Base-by-base conservation (phyloP, 257 asterid genomes). In the Forsythia suspensa region DNA sequence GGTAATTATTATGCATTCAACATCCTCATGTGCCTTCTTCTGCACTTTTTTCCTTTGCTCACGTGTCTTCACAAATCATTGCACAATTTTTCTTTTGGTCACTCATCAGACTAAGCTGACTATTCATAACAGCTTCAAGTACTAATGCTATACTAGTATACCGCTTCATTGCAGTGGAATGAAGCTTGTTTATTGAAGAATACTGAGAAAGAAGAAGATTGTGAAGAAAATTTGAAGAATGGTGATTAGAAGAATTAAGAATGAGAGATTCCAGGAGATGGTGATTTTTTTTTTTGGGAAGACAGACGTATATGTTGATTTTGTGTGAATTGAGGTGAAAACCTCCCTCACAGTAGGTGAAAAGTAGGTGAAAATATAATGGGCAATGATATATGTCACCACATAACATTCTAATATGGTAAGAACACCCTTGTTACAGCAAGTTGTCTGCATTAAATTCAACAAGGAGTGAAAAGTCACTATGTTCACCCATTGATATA, bases 41-140 rank as follows among this genome's bases (percentile, higher is more conserved):
- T 6, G 67, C 67, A 59, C 37, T 59, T 59, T 6, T 59, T 59
- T 24, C 67, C 67, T 21, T 59, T 59, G 13, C 67, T 34, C 67
- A 71, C 78, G 38, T 67, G 29, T 46, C 18, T 48, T 8, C 71
- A 51, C 41, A 80, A 12, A 71, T 68, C 36, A 75, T 46, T 37
- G 66, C 75, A 70, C 34, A 16, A 44, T 63, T 44, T 36, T 48
- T 52, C 52, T 71, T 48, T 44, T 41, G n/a, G 73, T 20, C 43
- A 44, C 52, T 20, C 48, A 55, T 11, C 4, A 75, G 61, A 73
- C 66, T 13, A 52, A 20, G 55, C 63, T 43, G 13, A 69, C 61
- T 20, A 37, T 29, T 16, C 46, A 57, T 12, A 15, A 41, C 61
- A 71, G 74, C 34, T 39, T 29, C 8, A 79, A 75, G 72, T 65